These are phyloP conservation scores for Hemerocallis citrina DNA, from an alignment of 106 monocot genomes.

Conservation along the genomic window DNA sequence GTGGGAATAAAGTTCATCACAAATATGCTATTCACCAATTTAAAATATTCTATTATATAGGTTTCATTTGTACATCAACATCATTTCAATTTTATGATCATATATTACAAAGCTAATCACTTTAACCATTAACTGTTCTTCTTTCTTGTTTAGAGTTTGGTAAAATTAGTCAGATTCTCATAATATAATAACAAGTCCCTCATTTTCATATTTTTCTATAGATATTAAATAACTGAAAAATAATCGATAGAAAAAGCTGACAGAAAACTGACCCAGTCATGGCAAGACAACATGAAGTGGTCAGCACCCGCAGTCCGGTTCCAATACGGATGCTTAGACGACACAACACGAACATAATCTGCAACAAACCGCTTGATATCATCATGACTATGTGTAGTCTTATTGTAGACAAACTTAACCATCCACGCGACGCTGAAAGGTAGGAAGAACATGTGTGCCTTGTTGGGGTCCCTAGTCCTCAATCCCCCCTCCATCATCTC, in stretches of 20 bases:
- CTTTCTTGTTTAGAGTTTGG: too few species aligned
- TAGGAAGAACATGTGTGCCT: slow-evolving; percentile 64
- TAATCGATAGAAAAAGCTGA: background rate
- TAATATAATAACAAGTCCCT: too few species aligned
- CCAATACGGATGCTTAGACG: slow-evolving; percentile 42
- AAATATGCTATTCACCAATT: too few species aligned
- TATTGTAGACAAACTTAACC: slow-evolving; percentile 28
- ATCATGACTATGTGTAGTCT: background rate
- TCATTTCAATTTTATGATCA: too few species aligned
- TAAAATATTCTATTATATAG: too few species aligned
- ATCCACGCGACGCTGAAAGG: slow-evolving; percentile 58
- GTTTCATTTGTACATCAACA: too few species aligned
- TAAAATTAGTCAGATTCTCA: too few species aligned
- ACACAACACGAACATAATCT: slow-evolving; percentile 39
- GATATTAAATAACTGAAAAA: background rate
- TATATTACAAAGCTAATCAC: too few species aligned
- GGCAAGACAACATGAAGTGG: slow-evolving; percentile 68
- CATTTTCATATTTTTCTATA: too few species aligned
- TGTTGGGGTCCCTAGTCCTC: slow-evolving; percentile 24
- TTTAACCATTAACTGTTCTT: too few species aligned
- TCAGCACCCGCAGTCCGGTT: slow-evolving; percentile 40
- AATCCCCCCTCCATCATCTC: slow-evolving; percentile 26
- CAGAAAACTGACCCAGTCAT: slow-evolving; percentile 47
- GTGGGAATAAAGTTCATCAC: too few species aligned
- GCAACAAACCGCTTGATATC: slow-evolving; percentile 26